Evolutionary conservation across 257 asterid species (phyloP), one percentile per base, ranked within the genome.

Genomic region (Fraxinus quadrangulata): DNA sequence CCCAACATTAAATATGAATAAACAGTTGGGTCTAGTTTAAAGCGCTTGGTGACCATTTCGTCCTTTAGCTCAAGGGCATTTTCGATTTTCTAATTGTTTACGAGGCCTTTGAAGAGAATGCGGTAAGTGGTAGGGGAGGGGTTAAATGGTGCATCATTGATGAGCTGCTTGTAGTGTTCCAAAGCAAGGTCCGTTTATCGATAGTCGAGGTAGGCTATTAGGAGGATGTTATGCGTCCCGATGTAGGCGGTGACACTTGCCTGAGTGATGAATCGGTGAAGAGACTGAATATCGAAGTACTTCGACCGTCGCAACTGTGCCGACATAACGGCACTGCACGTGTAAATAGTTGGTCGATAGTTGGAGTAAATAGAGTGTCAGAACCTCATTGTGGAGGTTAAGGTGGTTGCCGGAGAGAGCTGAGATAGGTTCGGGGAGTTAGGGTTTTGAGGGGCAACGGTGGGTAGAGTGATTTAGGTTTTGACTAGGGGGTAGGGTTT

Each of bases 211-310:
- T 88, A 94, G 33, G 92, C 87, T 14, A 89, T 83, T 13, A 92
- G 82, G 16, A 94, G 88, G 37, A 94, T 81, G 72, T 92, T 91
- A 71, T 89, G 84, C 1, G 98, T 94, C 33, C 92, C 88, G 0
- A 94, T 86, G 67, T 92, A 92, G 1, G 92, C 83, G 2, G 95
- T 92, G 0, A 94, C 87, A 2, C 97, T 97, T 0, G 97, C 96
- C 76, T 92, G 97, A 0, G 97, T 89, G 79, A 94, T 90, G 63
- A 94, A 92, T n/a, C 97, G 86, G 69, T 94, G 98, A 75, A 94
- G 91, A 16, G 98, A 88, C 30, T 92, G 89, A 14, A 94, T 89
- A 76, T 94, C 97, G 8, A 93, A 78, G 77, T 91, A 94, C 71
- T 92, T 85, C 0, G 90, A 79, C 77, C 91, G 98, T 70, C 97